A percentile compares a stretch with the other conserved stretches of the same genome.
Evolutionary conservation across 805 yeast genomes (phyloP).

Genomic region (Kuraishia piskuri): DNA sequence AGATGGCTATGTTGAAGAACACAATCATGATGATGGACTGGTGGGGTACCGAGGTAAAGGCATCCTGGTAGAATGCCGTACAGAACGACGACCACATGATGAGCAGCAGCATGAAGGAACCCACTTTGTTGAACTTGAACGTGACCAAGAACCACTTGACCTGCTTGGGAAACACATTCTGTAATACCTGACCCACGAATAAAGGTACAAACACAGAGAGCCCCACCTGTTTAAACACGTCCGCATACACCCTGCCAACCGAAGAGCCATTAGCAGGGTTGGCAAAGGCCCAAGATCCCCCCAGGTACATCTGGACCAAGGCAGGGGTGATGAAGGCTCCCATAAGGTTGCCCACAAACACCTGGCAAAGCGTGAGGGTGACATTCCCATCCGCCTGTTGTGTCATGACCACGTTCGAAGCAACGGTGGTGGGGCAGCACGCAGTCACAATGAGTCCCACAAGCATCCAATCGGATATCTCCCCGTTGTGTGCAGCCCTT

Average conservation of each 20-base stretch:
- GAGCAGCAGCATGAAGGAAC: conserved; percentile 69
- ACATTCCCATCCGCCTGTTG: conserved; percentile 79
- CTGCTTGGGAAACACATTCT: conserved; percentile 59
- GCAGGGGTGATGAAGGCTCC: conserved; percentile 91
- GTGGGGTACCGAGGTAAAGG: conserved; percentile 59
- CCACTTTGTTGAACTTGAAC: conserved; percentile 61
- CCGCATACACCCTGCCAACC: conserved; percentile 50
- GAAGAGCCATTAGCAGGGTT: conserved; percentile 61
- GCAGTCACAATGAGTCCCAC: conserved; percentile 80
- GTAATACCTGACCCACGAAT: conserved; percentile 78
- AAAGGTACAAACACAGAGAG: conserved; percentile 76
- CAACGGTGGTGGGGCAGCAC: conserved; percentile 86
- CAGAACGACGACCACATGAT: conserved; percentile 77
- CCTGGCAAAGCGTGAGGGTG: conserved; percentile 72
- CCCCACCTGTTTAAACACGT: conserved; percentile 86
- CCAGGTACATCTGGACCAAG: conserved; percentile 56
- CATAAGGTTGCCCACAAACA: conserved; percentile 71
- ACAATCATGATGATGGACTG: conserved; percentile 67
- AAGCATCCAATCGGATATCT: conserved; percentile 66
- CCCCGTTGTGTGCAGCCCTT: conserved; percentile 41
- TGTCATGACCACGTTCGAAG: conserved; percentile 91
- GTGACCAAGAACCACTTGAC: conserved; percentile 50
- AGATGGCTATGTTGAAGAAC: conserved; percentile 76
- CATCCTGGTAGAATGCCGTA: conserved; percentile 78
- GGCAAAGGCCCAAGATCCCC: conserved; percentile 61